Percentiles rank a stretch among this genome's conserved stretches.
phyloP scores from a whole-genome alignment of 306 rosid species.

The Biancaea sappan region DNA sequence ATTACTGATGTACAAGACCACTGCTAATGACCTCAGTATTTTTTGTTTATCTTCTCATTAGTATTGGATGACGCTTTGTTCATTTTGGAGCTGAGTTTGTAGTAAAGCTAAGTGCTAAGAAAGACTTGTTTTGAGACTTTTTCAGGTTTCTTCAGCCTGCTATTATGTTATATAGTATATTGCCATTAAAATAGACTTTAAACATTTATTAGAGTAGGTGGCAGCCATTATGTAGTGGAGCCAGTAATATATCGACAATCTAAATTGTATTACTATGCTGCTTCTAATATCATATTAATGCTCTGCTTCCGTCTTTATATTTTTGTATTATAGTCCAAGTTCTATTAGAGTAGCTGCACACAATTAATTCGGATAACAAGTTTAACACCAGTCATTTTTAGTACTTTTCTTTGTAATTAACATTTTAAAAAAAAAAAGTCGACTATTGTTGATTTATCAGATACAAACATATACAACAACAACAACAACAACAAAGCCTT shows the following conservation, averaged over 20 bases:
- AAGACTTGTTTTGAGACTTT: neutral
- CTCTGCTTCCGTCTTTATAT: neutral
- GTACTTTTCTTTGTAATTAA: neutral
- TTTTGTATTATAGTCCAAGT: neutral
- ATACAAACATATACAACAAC: too few species aligned
- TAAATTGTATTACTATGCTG: neutral
- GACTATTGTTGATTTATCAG: too few species aligned
- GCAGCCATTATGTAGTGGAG: too few species aligned
- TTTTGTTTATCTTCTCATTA: neutral
- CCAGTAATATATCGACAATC: too few species aligned
- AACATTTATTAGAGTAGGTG: neutral
- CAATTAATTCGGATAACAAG: neutral
- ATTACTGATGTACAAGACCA: neutral
- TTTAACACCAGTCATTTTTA: neutral
- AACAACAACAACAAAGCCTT: too few species aligned
- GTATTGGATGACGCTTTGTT: constrained; percentile 8
- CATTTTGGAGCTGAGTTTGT: neutral
- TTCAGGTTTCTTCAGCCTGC: neutral
- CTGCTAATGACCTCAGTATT: neutral
- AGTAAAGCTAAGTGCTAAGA: neutral
- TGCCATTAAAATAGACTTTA: neutral
- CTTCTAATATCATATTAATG: neutral
- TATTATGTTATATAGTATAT: neutral
- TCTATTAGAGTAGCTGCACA: neutral
- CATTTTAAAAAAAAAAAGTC: too few species aligned